Base-by-base conservation (phyloP, 2,329 filamentous ascomycete genomes). In the Aspergillus persii region DNA sequence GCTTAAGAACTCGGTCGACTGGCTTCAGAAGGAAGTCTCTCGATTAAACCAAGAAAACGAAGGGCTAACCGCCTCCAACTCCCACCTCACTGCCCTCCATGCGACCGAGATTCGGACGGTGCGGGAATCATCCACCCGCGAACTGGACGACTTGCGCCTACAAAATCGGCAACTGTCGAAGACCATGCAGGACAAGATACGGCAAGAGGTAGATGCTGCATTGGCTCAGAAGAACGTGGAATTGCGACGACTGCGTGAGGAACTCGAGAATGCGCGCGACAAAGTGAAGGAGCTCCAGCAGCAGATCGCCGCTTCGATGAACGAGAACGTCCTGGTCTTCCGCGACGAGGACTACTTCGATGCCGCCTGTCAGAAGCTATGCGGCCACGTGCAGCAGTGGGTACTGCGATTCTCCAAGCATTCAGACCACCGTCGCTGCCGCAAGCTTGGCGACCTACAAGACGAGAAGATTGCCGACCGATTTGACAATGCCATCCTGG, bases 401-500 rank as follows among this genome's bases (percentile, higher is more conserved):
- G 92, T 99, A 53, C 80, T 97, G 66, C 91, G 95, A 71, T 99
- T 99, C 81, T 97, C 93, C 68, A 98, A 98, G 75, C 95, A 96
- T 77, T 98, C 93, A 52, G 94, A 98, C 77, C 91, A 92, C 80
- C 89, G 91, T 67, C 85, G 91, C 59, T 97, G 92, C 74, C 90
- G 92, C 58, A 79, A 91, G 47, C 93, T 92, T 9, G 87, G 83
- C 61, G 91, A 97, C 72, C 86, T 99, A 70, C 88, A 89, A 59
- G 91, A 96, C 71, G 92, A 97, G 71, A 96, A 96, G 81, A 89
- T 95, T 61, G 91, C 96, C 71, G 92, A 96, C 75, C 89, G 94
- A 46, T 88, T 99, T 51, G 95, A 98, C 79, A 97, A 97, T 75
- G 87, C 92, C 61, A 88, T 99, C 56, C 84, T 99, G 29, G 96